Conservation (phyloP, 176 grass and related monocot species). For the Oryza australiensis region DNA sequence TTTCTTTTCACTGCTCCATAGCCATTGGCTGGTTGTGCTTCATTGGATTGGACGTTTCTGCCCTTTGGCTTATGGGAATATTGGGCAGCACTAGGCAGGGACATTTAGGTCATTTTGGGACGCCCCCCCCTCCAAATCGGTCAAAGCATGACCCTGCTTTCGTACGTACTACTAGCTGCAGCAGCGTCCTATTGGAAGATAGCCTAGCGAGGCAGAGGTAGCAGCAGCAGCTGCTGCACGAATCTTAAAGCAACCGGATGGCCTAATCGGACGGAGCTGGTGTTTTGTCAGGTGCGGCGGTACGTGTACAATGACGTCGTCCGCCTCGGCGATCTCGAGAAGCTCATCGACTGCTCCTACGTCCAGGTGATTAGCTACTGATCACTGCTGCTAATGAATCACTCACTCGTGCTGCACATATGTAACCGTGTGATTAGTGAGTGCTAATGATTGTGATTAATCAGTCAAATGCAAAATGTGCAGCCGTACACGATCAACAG, state of each 20-base stretch:
- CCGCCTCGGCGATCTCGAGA: constrained; percentile 83
- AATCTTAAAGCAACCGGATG: background rate
- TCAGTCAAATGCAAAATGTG: too few species aligned
- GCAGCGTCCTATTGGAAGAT: background rate
- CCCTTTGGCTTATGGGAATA: constrained; percentile 8
- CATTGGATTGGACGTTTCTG: background rate
- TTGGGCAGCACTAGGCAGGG: constrained; percentile 2
- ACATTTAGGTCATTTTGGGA: constrained; percentile 31
- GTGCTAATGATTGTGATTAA: background rate
- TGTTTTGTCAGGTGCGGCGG: constrained; percentile 60
- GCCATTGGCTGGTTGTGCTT: background rate
- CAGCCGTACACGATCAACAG: constrained; percentile 99
- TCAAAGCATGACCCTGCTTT: constrained; percentile 57
- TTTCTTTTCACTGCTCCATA: constrained; percentile 17
- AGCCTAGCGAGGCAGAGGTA: too few species aligned
- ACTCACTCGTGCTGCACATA: too few species aligned
- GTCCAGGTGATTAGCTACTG: constrained; percentile 59
- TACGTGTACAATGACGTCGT: constrained; percentile 98
- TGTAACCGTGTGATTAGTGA: background rate
- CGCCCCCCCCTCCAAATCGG: constrained; percentile 17
- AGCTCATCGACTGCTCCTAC: constrained; percentile 90
- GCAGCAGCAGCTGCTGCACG: too few species aligned
- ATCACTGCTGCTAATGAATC: too few species aligned
- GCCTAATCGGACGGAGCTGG: background rate
- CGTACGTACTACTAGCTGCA: background rate